A percentile compares a stretch with the other conserved stretches of the same genome.
Conservation (phyloP, 2,329 filamentous ascomycete genomes). For the Zymoseptoria brevis region DNA sequence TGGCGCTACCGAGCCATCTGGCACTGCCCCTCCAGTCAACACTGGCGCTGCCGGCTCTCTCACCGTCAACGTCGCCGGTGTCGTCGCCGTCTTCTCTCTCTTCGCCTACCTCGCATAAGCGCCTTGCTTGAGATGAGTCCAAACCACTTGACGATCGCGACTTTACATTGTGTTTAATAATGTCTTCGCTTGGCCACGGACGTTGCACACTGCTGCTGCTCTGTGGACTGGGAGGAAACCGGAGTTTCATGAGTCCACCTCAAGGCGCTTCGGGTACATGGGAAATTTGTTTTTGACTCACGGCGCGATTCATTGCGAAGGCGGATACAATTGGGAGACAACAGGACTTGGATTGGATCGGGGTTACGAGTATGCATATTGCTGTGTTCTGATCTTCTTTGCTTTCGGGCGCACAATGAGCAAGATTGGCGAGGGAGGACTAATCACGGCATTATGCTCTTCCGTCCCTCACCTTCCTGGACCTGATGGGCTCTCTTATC, state of each 20-base stretch:
- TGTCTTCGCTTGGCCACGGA: not conserved
- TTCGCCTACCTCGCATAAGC: conserved; percentile 15
- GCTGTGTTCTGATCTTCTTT: not conserved
- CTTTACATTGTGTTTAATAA: not conserved
- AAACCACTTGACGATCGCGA: not conserved
- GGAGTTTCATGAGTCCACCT: not conserved
- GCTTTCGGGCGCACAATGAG: not conserved
- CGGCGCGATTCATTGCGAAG: not conserved
- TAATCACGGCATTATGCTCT: not conserved
- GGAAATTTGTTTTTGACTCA: not conserved
- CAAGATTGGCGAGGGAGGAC: not conserved
- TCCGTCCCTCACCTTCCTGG: not conserved
- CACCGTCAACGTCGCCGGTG: conserved; percentile 7
- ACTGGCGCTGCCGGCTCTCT: conserved; percentile 8
- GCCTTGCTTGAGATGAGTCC: not conserved
- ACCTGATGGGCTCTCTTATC: not conserved
- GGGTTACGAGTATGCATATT: not conserved
- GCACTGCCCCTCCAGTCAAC: conserved; percentile 6
- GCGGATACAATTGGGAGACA: not conserved
- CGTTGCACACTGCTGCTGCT: not conserved
- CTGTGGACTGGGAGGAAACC: not conserved
- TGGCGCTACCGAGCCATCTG: conserved; percentile 4
- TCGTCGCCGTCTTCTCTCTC: conserved; percentile 11
- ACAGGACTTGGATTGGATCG: not conserved
- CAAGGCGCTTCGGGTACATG: not conserved